A percentile compares a stretch with the other conserved stretches of the same genome.
Conservation (phyloP, 495 filamentous ascomycete species). For the Aspergillus kassunensis region DNA sequence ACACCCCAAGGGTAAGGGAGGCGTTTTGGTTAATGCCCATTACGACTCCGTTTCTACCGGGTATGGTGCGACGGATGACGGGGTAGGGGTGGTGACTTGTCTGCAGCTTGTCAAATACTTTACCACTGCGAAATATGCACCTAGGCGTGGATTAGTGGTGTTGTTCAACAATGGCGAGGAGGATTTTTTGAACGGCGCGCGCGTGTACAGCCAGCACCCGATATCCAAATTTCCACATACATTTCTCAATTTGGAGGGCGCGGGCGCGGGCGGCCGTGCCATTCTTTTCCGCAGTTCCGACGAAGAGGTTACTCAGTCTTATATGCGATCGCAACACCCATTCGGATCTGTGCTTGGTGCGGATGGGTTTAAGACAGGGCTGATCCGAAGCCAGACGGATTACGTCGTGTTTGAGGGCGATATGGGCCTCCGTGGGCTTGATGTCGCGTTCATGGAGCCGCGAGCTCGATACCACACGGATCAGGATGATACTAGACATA, state of each 20-base stretch:
- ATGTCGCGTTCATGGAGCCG: constrained; percentile 87
- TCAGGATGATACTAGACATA: constrained; percentile 79
- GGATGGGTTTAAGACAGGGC: constrained; percentile 75
- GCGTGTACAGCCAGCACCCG: constrained; percentile 79
- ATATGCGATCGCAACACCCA: constrained; percentile 65
- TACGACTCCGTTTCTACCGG: constrained; percentile 94
- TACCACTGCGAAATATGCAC: constrained; percentile 67
- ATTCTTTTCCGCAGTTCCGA: constrained; percentile 84
- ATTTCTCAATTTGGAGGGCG: constrained; percentile 93
- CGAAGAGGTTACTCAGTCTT: constrained; percentile 77
- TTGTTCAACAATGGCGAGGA: constrained; percentile 96
- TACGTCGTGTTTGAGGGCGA: constrained; percentile 81
- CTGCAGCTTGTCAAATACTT: constrained; percentile 90
- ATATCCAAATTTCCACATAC: constrained; percentile 71
- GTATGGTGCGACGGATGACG: constrained; percentile 89
- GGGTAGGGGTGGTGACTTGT: constrained; percentile 79
- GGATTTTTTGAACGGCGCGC: constrained; percentile 85
- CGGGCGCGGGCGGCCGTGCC: constrained; percentile 87
- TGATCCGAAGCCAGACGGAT: constrained; percentile 83
- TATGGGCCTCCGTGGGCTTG: constrained; percentile 80
- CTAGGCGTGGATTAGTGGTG: constrained; percentile 74
- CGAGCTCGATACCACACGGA: constrained; percentile 87
- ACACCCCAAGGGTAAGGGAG: constrained; percentile 56
- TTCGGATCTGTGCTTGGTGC: constrained; percentile 78
- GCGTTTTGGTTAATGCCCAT: constrained; percentile 90